A percentile compares a stretch with the other conserved stretches of the same genome.
Evolutionary conservation across 345 rosid genomes (phyloP).

Genomic region (Dimocarpus longan): DNA sequence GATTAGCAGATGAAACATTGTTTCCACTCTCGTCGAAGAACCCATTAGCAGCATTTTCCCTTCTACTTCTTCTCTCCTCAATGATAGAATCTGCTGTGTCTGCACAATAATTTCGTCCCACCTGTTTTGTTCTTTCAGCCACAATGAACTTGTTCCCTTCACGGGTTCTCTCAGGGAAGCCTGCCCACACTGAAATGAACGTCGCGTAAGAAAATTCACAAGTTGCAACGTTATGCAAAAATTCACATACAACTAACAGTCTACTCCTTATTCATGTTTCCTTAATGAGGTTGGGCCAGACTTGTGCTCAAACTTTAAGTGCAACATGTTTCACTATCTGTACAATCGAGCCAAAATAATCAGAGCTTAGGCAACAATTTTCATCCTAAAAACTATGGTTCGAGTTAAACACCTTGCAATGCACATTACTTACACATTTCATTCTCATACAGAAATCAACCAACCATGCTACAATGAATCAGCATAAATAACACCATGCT

Average conservation of each 20-base stretch:
- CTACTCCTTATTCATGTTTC: neutral
- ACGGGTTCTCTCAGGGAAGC: conserved; percentile 77
- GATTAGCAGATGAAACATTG: conserved; percentile 50
- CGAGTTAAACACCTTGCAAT: neutral
- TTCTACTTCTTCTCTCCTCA: conserved; percentile 65
- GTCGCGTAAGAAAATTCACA: neutral
- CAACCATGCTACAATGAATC: neutral
- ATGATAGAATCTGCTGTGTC: conserved; percentile 67
- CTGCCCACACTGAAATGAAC: conserved; percentile 84
- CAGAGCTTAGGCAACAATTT: neutral
- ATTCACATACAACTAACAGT: neutral
- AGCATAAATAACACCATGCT: neutral
- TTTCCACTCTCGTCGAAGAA: conserved; percentile 62
- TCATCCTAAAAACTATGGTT: neutral
- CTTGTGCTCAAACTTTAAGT: too few relatives aligned
- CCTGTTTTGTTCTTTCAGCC: conserved; percentile 75
- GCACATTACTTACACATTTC: neutral
- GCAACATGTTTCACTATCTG: neutral
- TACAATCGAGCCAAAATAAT: neutral
- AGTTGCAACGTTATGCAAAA: neutral
- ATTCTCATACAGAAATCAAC: conserved; percentile 2
- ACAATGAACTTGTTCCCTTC: conserved; percentile 88
- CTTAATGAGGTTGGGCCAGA: too few relatives aligned
- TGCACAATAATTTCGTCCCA: conserved; percentile 52
- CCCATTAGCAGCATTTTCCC: conserved; percentile 56